Evolutionary conservation across 2,329 filamentous ascomycete species (phyloP).

Genomic region (Teratosphaeria destructans): DNA sequence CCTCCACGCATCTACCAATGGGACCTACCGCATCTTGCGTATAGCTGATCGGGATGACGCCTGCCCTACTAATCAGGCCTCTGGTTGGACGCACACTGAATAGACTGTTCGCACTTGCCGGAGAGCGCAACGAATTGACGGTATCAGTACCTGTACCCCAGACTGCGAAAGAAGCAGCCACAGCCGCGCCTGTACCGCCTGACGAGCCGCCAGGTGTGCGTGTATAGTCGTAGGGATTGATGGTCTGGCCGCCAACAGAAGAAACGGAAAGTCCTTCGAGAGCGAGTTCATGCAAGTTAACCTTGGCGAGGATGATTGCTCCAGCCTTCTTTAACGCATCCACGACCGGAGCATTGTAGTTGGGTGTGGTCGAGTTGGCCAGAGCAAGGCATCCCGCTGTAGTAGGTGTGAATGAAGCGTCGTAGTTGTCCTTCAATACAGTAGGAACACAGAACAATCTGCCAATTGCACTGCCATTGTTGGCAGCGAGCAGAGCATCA

Average conservation of each 20-base stretch:
- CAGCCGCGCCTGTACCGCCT: constrained; percentile 51
- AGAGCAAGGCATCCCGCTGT: constrained; percentile 46
- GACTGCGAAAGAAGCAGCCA: constrained; percentile 49
- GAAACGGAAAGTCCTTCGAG: constrained; percentile 54
- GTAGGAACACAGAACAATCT: constrained; percentile 52
- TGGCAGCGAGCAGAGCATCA: constrained; percentile 36
- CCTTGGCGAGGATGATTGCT: constrained; percentile 24
- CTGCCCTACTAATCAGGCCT: constrained; percentile 19
- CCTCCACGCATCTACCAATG: constrained; percentile 22
- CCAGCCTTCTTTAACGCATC: constrained; percentile 22
- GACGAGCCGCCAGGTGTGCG: constrained; percentile 58
- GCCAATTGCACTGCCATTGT: constrained; percentile 36
- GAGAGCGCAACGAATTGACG: constrained; percentile 52
- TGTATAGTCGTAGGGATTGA: constrained; percentile 54
- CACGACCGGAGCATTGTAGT: constrained; percentile 23
- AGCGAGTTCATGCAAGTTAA: constrained; percentile 49
- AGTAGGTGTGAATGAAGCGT: constrained; percentile 46
- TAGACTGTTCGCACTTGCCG: constrained; percentile 50
- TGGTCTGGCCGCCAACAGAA: constrained; percentile 52
- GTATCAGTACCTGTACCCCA: constrained; percentile 30
- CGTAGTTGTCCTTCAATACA: constrained; percentile 55
- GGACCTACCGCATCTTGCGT: constrained; percentile 24
- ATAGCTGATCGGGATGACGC: constrained; percentile 24
- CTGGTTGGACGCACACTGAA: constrained; percentile 46
- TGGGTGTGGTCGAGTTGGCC: constrained; percentile 33